Evolutionary conservation across 2,329 filamentous ascomycete genomes (phyloP).

Genomic region (Endoconidiophora laricicola): DNA sequence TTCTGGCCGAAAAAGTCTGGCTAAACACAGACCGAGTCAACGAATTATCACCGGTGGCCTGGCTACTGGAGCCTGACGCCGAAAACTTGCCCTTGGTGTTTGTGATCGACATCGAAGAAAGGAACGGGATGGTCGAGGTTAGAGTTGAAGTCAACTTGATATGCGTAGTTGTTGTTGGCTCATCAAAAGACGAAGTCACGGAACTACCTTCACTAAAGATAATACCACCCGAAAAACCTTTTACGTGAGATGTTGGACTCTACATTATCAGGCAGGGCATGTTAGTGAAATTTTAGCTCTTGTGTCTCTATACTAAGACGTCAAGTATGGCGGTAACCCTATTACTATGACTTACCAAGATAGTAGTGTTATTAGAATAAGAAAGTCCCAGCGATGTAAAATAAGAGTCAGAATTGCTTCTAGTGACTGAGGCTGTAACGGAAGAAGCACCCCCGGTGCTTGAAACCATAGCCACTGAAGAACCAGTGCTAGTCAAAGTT

Average conservation of each 20-base stretch:
- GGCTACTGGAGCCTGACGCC: neutral
- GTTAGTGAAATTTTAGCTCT: neutral
- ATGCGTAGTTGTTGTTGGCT: slow-evolving; percentile 5
- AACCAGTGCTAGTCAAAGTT: slow-evolving; percentile 3
- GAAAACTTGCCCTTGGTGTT: neutral
- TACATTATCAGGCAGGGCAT: neutral
- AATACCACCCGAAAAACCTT: neutral
- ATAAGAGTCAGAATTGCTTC: too few species aligned
- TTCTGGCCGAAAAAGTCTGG: neutral
- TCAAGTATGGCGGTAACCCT: neutral
- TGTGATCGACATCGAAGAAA: neutral
- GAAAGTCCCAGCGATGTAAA: neutral
- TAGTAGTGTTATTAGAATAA: neutral
- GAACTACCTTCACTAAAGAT: neutral
- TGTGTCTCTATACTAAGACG: neutral
- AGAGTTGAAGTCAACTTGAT: neutral
- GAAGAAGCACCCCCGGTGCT: too few species aligned
- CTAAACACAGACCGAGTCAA: neutral
- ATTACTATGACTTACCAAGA: neutral
- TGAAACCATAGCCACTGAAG: neutral
- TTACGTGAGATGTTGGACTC: neutral
- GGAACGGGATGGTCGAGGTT: slow-evolving; percentile 6
- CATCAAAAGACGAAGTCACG: neutral
- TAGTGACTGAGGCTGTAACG: neutral
- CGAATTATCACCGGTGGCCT: neutral